Percentiles rank a stretch among this genome's conserved stretches.
These are phyloP conservation scores for Nitzschia inconspicua DNA, from an alignment of 108 stramenopile species.

Conservation along the genomic window DNA sequence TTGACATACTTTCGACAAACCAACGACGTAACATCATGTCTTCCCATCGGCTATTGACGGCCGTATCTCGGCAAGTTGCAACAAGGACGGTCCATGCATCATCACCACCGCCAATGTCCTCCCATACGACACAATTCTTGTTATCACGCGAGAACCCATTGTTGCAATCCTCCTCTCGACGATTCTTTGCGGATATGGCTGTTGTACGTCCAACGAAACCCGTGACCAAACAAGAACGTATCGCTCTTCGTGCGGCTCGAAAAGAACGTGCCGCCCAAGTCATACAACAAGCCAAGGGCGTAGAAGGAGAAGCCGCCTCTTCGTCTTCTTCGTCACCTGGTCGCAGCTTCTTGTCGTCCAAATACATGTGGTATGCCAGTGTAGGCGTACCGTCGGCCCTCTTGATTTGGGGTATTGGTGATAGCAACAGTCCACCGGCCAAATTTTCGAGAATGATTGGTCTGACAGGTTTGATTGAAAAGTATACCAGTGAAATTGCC, in stretches of 20 bases:
- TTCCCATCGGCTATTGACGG: too few species aligned
- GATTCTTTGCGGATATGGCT: too few species aligned
- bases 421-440: constrained; percentile 75
- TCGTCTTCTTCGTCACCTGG: constrained; percentile 8
- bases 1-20: too few species aligned
- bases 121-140: too few species aligned
- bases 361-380: constrained; percentile 63
- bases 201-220: background rate
- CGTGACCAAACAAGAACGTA: constrained; percentile 44
- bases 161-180: too few species aligned
- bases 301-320: constrained; percentile 11
- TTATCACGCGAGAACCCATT: too few species aligned
- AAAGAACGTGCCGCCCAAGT: constrained; percentile 60
- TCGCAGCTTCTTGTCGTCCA: constrained; percentile 14
- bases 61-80: too few species aligned
- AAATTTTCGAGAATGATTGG: constrained; percentile 64
- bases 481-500: constrained; percentile 58
- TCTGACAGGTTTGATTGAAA: constrained; percentile 50
- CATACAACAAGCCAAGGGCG: constrained; percentile 30
- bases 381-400: constrained; percentile 62
- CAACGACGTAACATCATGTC: too few species aligned
- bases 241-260: constrained; percentile 58
- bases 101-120: too few species aligned
- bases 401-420: constrained; percentile 71
- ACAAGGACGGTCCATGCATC: too few species aligned